Evolutionary conservation across 345 rosid species (phyloP).

Genomic region (Conringia planisiliqua): DNA sequence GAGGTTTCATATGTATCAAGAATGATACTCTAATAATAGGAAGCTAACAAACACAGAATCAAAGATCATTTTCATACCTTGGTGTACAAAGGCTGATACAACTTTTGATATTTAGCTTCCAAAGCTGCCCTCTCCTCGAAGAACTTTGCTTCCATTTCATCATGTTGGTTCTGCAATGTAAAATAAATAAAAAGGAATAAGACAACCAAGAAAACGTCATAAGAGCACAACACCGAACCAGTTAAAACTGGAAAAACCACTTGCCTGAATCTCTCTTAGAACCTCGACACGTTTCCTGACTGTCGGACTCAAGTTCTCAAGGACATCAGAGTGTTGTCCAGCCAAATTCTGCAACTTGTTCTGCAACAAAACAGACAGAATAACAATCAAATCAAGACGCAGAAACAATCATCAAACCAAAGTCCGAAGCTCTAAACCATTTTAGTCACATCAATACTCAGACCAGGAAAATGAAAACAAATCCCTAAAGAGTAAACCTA

Average conservation of each 20-base stretch:
- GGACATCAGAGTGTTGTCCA: slow-evolving; percentile 67
- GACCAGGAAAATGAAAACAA: background rate
- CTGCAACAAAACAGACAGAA: slow-evolving; percentile 35
- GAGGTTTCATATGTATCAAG: background rate
- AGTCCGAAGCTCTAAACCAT: background rate
- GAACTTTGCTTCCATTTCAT: slow-evolving; percentile 80
- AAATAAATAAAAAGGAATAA: background rate
- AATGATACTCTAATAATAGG: too few relatives aligned
- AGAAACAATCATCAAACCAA: background rate
- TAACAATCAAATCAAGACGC: background rate
- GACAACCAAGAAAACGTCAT: background rate
- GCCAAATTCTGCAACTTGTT: slow-evolving; percentile 77
- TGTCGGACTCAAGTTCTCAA: slow-evolving; percentile 55
- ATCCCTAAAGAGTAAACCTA: background rate
- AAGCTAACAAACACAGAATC: background rate
- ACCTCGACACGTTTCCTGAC: slow-evolving; percentile 88
- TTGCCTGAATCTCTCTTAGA: slow-evolving; percentile 88
- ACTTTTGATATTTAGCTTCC: slow-evolving; percentile 85
- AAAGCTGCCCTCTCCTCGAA: slow-evolving; percentile 90
- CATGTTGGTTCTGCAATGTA: slow-evolving; percentile 62
- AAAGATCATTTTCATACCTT: slow-evolving; percentile 45
- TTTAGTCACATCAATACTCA: background rate
- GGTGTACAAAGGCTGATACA: slow-evolving; percentile 73
- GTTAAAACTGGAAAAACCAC: slow-evolving; percentile 7
- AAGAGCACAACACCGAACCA: too few relatives aligned